Evolutionary conservation across 331 rosid genomes (phyloP), one percentile per base, ranked within the genome.

Genomic region (Quercus tomentella): DNA sequence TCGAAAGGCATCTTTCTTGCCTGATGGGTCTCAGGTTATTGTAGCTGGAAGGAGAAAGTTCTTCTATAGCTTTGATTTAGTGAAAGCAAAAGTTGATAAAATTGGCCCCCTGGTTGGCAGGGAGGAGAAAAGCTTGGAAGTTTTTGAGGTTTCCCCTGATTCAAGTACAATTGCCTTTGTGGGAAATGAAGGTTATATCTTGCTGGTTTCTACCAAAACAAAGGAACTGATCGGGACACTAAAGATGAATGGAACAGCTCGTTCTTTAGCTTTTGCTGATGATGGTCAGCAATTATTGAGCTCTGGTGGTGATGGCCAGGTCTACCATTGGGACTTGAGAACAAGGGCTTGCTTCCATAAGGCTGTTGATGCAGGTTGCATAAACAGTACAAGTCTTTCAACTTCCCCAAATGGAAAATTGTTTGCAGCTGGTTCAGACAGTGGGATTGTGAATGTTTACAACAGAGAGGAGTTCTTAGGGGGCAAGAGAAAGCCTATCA

Each of bases 391-490:
- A 6, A 58, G 93, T 25, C 90, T 95, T 4, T 87, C 91, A 56
- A 86, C 97, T 58, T 89, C 97, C 49, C 86, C 96, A 6, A 80
- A 80, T 5, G 94, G 93, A 68, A 61, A 84, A 57, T 78, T 84
- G 84, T 90, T 94, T 62, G 98, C 97, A 37, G 92, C 98, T 61
- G 97, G 96, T 85, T 93, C 98, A n/a, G 84, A 84, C 74, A 89
- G 92, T 20, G 98, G 98, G 70, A 83, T 92, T 71, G 96, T 92
- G 79, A 95, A 95, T 71, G 28, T 95, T 66, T 95, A 95, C 84
- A 88, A 89, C 43, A 86, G 90, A 56, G 95, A 88, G 35, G 96
- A 92, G 76, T 91, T 91, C 76, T 83, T 91, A 8, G 96, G 97
- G 17, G 98, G 98, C 18, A 95, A 90, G 86, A 91, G 89, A 79